These are phyloP conservation scores for Aquilaria sinensis DNA, from an alignment of 345 rosid genomes.

Conservation along the genomic window DNA sequence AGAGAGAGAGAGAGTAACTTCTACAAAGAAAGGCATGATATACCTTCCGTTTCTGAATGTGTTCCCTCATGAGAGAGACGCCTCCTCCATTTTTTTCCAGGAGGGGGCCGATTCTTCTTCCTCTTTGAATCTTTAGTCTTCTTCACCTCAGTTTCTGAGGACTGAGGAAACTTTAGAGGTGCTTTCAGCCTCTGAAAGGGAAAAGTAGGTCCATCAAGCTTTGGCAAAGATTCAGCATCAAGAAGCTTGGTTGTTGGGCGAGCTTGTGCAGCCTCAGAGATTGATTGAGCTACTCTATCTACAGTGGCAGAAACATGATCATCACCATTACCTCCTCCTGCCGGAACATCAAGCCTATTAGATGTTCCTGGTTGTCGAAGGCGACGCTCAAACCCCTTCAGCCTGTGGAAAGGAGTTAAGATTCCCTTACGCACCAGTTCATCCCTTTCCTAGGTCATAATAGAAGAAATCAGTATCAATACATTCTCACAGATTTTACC, in stretches of 20 bases:
- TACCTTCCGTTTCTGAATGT: conserved; percentile 50
- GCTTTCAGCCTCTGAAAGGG: conserved; percentile 73
- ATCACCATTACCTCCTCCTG: conserved; percentile 34
- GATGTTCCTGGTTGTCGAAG: conserved; percentile 66
- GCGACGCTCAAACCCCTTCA: conserved; percentile 83
- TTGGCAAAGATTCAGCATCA: conserved; percentile 65
- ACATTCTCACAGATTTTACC: neutral
- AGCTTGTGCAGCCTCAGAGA: conserved; percentile 66
- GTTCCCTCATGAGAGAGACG: conserved; percentile 53
- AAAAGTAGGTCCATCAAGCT: conserved; percentile 68
- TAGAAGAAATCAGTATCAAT: conserved; percentile 16
- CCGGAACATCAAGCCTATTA: conserved; percentile 22
- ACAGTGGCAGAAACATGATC: conserved; percentile 45
- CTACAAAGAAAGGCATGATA: conserved; percentile 16
- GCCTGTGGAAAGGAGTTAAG: conserved; percentile 93
- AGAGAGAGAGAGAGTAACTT: neutral
- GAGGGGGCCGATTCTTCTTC: conserved; percentile 76
- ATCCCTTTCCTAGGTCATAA: conserved; percentile 85
- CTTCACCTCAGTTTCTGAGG: conserved; percentile 40
- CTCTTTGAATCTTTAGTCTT: conserved; percentile 30
- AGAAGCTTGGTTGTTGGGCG: conserved; percentile 84
- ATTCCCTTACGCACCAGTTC: conserved; percentile 89
- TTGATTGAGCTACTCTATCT: conserved; percentile 51
- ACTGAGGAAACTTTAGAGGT: conserved; percentile 35
- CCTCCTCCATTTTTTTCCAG: conserved; percentile 82